Evolutionary conservation across 1,284 basidiomycete species (phyloP).

Genomic region (Coriolopsis trogii): DNA sequence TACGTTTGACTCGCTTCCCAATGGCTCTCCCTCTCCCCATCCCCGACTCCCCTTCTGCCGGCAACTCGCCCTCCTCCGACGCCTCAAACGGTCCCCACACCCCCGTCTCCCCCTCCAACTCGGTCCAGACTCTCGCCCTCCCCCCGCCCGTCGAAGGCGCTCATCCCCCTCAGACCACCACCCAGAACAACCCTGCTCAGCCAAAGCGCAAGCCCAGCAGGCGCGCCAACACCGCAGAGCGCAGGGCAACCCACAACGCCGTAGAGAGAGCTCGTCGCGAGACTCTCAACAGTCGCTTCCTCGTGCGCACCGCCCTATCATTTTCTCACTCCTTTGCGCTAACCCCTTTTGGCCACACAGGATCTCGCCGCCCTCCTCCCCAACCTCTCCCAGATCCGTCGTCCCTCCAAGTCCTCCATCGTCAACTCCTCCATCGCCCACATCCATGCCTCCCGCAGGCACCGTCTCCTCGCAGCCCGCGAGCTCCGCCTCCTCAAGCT

Average conservation of each 20-base stretch:
- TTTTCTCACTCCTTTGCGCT: neutral
- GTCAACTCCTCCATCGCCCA: conserved; percentile 91
- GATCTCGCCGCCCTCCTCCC: conserved; percentile 89
- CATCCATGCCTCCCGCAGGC: conserved; percentile 79
- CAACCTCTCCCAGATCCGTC: conserved; percentile 85
- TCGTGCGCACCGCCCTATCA: conserved; percentile 50
- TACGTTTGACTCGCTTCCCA: conserved; percentile 12
- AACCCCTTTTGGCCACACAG: conserved; percentile 44
- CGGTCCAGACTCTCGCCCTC: conserved; percentile 41
- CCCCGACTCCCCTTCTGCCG: conserved; percentile 45
- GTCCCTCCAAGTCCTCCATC: conserved; percentile 92
- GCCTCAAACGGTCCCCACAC: conserved; percentile 50
- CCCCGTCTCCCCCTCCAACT: conserved; percentile 47
- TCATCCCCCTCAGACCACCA: conserved; percentile 26
- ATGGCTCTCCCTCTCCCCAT: conserved; percentile 62
- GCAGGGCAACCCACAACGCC: conserved; percentile 92
- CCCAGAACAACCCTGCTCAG: conserved; percentile 33
- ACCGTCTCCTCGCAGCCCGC: conserved; percentile 75
- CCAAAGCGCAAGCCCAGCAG: conserved; percentile 76
- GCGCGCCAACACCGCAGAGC: conserved; percentile 91
- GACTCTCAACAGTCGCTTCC: conserved; percentile 88
- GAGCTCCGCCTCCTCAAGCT: conserved; percentile 76
- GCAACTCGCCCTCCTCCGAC: conserved; percentile 48
- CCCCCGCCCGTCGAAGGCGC: conserved; percentile 36
- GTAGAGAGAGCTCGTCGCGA: conserved; percentile 91